These are phyloP conservation scores for Mariannaea sp. DNA, from an alignment of 2,329 filamentous ascomycete genomes.

Conservation along the genomic window DNA sequence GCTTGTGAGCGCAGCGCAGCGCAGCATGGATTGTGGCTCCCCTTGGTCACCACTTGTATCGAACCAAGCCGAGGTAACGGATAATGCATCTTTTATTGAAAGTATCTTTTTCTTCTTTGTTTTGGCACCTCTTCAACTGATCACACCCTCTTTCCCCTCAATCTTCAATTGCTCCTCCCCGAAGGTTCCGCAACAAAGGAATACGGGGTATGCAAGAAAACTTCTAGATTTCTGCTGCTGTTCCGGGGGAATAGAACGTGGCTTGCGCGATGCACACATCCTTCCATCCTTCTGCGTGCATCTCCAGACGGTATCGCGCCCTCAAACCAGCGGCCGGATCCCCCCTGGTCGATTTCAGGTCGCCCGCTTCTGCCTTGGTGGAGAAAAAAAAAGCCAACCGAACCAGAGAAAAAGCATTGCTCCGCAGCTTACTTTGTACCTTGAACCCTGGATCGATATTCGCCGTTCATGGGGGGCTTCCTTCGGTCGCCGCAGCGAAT, in stretches of 20 bases:
- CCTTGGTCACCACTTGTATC: too few relatives aligned
- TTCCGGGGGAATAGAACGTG: not conserved
- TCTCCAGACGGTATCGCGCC: conserved; percentile 19
- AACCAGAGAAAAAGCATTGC: conserved; percentile 1
- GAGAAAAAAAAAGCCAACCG: conserved; percentile 14
- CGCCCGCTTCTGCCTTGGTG: conserved; percentile 21
- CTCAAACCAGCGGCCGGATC: conserved; percentile 38
- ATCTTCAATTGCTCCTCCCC: not conserved
- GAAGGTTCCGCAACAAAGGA: not conserved
- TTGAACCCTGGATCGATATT: conserved; percentile 10
- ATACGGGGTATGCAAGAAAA: not conserved
- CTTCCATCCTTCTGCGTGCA: conserved; percentile 4
- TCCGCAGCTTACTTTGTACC: conserved; percentile 7
- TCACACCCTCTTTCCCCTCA: too few relatives aligned
- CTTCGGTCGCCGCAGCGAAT: too few relatives aligned
- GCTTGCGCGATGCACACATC: too few relatives aligned
- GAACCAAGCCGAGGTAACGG: too few relatives aligned
- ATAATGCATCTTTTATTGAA: too few relatives aligned
- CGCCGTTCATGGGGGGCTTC: not conserved
- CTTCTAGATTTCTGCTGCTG: not conserved
- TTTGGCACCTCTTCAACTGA: too few relatives aligned
- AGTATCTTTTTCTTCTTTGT: too few relatives aligned
- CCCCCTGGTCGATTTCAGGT: conserved; percentile 30
- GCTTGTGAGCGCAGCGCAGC: too few relatives aligned
- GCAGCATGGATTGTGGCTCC: too few relatives aligned